phyloP scores from a whole-genome alignment of 805 yeast genomes.

The Spathaspora boniae region DNA sequence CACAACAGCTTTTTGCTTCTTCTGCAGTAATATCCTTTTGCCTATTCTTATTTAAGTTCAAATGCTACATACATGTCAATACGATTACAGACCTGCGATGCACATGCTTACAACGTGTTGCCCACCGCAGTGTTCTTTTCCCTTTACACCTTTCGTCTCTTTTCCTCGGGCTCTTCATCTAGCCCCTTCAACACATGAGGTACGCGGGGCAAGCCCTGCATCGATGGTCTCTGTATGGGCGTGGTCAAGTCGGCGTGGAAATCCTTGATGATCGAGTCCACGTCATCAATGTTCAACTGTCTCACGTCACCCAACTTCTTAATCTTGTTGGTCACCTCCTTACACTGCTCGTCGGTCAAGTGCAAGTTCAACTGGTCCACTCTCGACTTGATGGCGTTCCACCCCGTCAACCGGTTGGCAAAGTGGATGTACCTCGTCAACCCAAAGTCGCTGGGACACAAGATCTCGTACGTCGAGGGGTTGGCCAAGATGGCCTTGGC shows the following conservation, averaged over 20 bases:
- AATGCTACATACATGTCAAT: background rate
- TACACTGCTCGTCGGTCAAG: constrained; percentile 87
- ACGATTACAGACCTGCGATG: background rate
- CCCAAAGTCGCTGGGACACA: constrained; percentile 94
- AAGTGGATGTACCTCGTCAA: constrained; percentile 94
- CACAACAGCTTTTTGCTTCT: background rate
- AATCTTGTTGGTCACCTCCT: constrained; percentile 91
- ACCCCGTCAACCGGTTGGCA: constrained; percentile 96
- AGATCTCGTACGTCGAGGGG: constrained; percentile 97
- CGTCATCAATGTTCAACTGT: constrained; percentile 93
- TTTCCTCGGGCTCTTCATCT: constrained; percentile 5
- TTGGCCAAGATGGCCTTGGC: constrained; percentile 98
- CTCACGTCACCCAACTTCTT: constrained; percentile 94
- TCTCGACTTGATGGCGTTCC: constrained; percentile 98
- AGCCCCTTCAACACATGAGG: constrained; percentile 9
- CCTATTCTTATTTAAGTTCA: background rate
- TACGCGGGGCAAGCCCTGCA: constrained; percentile 4
- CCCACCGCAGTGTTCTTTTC: background rate
- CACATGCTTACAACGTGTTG: background rate
- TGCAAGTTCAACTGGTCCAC: constrained; percentile 93
- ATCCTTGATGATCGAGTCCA: constrained; percentile 92
- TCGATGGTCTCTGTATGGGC: constrained; percentile 5
- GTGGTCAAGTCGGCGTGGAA: constrained; percentile 63
- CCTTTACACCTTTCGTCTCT: constrained; percentile 3
- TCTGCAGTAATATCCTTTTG: background rate